phyloP scores from a whole-genome alignment of 2,329 filamentous ascomycete genomes.

The Diplodia sapinea region DNA sequence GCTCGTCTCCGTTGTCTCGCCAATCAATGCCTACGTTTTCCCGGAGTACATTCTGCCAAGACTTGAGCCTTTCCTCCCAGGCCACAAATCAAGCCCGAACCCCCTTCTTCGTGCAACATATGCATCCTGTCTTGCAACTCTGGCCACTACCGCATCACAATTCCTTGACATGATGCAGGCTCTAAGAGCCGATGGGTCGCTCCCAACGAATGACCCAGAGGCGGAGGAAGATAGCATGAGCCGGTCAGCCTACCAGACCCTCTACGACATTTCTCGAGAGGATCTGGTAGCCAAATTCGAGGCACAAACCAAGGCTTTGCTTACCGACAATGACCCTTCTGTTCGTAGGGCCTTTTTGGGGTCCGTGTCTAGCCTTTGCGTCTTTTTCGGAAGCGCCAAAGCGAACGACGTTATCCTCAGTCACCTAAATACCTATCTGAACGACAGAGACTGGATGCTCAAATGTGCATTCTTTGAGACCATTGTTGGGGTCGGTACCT shows the following conservation, averaged over 20 bases:
- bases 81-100: constrained; percentile 57
- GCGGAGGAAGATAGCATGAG: constrained; percentile 75
- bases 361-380: constrained; percentile 88
- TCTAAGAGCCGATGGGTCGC: constrained; percentile 79
- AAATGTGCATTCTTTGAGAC: constrained; percentile 97
- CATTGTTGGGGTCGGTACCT: constrained; percentile 88
- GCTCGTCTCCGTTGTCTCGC: constrained; percentile 85
- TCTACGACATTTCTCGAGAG: constrained; percentile 85
- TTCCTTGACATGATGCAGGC: constrained; percentile 93
- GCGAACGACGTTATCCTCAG: constrained; percentile 96
- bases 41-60: constrained; percentile 69
- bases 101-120: constrained; percentile 86
- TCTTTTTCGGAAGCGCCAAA: constrained; percentile 91
- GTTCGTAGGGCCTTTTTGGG: constrained; percentile 90
- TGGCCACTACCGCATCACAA: constrained; percentile 81
- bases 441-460: constrained; percentile 93
- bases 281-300: constrained; percentile 87
- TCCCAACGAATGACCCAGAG: constrained; percentile 78
- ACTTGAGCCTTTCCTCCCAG: constrained; percentile 62
- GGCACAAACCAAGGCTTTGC: constrained; percentile 82
- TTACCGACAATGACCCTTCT: constrained; percentile 83
- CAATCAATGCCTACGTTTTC: constrained; percentile 71
- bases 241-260: constrained; percentile 73
- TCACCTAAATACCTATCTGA: constrained; percentile 95
- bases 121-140: constrained; percentile 85